These are phyloP conservation scores for Mucor plumbeus DNA, from an alignment of 371 early-diverging fungal genomes.

Conservation along the genomic window DNA sequence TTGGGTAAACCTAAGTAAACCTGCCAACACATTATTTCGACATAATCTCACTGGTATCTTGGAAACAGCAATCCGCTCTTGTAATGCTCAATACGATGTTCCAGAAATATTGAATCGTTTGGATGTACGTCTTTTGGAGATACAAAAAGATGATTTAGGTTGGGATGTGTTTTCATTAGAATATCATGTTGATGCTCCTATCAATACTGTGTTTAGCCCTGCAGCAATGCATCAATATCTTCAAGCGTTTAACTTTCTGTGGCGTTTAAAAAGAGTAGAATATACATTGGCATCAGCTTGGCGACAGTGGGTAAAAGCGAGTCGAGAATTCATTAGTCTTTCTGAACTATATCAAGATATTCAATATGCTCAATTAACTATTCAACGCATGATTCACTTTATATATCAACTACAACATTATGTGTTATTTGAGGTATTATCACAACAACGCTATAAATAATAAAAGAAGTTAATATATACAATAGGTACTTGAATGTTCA, in stretches of 20 bases:
- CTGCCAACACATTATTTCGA: constrained; percentile 79
- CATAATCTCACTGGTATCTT: constrained; percentile 89
- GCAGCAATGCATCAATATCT: constrained; percentile 81
- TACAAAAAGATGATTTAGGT: constrained; percentile 75
- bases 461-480: too few relatives aligned
- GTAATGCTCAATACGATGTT: constrained; percentile 90
- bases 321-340: constrained; percentile 57
- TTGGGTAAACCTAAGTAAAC: constrained; percentile 74
- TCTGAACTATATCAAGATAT: constrained; percentile 55
- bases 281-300: constrained; percentile 76
- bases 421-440: constrained; percentile 72
- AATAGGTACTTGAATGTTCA: constrained; percentile 85
- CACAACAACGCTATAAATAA: background rate
- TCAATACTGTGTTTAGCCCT: constrained; percentile 83
- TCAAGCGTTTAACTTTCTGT: constrained; percentile 85
- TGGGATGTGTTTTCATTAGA: constrained; percentile 94
- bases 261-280: constrained; percentile 90
- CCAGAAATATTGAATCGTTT: constrained; percentile 78
- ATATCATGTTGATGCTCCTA: constrained; percentile 84
- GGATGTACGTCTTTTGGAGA: constrained; percentile 76
- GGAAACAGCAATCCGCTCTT: constrained; percentile 87
- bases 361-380: constrained; percentile 68
- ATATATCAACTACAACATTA: constrained; percentile 91
- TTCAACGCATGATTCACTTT: constrained; percentile 93
- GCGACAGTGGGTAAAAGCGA: constrained; percentile 78